Conservation (phyloP, 139 green algal species). For the Edaphochlamys debaryana region DNA sequence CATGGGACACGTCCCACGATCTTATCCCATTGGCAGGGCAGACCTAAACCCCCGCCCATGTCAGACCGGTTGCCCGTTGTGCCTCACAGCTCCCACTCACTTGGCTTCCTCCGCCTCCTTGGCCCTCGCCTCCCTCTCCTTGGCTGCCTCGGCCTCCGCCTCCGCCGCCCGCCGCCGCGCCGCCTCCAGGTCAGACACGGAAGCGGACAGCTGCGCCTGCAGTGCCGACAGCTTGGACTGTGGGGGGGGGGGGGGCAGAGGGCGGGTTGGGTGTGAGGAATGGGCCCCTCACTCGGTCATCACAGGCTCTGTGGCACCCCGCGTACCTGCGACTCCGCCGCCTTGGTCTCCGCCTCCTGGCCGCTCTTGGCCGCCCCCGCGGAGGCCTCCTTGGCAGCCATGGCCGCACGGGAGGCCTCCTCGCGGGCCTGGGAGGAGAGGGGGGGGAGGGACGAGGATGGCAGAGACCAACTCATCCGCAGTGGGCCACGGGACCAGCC, state of each 20-base stretch:
- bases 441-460: too few relatives aligned
- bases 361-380: neutral
- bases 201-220: neutral
- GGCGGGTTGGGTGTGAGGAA: neutral
- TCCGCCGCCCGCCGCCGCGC: slow-evolving; percentile 31
- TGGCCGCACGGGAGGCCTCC: neutral
- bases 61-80: too few relatives aligned
- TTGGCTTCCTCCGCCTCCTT: too few relatives aligned
- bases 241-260: neutral
- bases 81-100: too few relatives aligned
- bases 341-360: neutral
- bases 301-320: too few relatives aligned
- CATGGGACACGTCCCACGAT: too few relatives aligned
- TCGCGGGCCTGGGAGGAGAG: neutral
- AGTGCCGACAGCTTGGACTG: slow-evolving; percentile 8
- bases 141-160: neutral
- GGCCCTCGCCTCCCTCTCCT: neutral
- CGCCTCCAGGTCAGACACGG: neutral
- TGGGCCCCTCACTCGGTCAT: too few relatives aligned
- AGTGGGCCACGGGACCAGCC: too few relatives aligned
- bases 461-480: too few relatives aligned
- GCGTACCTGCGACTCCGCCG: slow-evolving; percentile 6
- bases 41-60: too few relatives aligned
- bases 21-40: too few relatives aligned
- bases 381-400: too few relatives aligned